These are phyloP conservation scores for Sporothrix schenckii DNA, from an alignment of 2,329 filamentous ascomycete species.

Conservation along the genomic window DNA sequence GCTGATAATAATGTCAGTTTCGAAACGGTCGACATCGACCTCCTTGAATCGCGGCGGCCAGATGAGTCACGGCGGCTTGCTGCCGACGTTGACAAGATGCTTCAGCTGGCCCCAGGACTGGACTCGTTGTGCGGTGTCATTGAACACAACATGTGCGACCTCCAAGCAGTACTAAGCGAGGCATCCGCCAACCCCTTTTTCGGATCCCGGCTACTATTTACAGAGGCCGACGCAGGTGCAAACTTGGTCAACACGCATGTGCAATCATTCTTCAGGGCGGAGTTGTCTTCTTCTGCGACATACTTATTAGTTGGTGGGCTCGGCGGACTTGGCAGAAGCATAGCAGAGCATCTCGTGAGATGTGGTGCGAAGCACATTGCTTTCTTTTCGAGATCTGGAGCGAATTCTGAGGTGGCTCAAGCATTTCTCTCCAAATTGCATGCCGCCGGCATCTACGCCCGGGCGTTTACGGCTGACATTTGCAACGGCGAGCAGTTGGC, in stretches of 20 bases:
- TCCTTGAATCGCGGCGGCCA: constrained; percentile 28
- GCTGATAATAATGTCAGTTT: constrained; percentile 35
- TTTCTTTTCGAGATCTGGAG: constrained; percentile 57
- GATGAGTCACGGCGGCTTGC: constrained; percentile 30
- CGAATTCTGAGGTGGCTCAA: constrained; percentile 39
- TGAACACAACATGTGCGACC: constrained; percentile 30
- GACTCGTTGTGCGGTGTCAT: not conserved
- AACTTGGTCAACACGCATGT: constrained; percentile 25
- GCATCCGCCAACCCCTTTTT: constrained; percentile 20
- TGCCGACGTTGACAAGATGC: constrained; percentile 26
- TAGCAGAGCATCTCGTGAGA: constrained; percentile 55
- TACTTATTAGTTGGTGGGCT: constrained; percentile 62
- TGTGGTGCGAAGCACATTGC: constrained; percentile 55
- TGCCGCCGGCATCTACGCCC: constrained; percentile 42
- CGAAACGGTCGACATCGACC: constrained; percentile 37
- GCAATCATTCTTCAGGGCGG: not conserved
- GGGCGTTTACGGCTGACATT: constrained; percentile 49
- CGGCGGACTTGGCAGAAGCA: constrained; percentile 59
- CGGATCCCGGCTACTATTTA: constrained; percentile 18
- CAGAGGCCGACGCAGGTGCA: not conserved
- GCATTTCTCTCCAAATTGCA: constrained; percentile 44
- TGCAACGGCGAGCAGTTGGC: constrained; percentile 44
- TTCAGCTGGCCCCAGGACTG: constrained; percentile 26
- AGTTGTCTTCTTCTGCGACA: constrained; percentile 41
- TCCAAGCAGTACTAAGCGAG: constrained; percentile 19